Evolutionary conservation across 1,284 basidiomycete genomes (phyloP).

Genomic region (Austroboletus novae-zelandiae): DNA sequence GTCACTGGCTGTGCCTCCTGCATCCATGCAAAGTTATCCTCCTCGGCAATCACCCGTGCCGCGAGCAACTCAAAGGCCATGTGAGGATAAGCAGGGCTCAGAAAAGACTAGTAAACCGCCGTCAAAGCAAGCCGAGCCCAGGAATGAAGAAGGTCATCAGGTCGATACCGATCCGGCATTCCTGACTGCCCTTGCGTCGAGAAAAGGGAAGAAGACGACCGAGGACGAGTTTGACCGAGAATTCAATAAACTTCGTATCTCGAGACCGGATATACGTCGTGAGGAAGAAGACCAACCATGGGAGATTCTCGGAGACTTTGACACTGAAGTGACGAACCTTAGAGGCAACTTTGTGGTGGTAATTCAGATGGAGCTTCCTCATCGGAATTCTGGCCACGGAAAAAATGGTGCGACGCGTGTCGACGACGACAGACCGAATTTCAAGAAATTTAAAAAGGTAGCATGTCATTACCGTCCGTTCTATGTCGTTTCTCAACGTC

Average conservation of each 20-base stretch:
- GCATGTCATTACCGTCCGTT: slow-evolving; percentile 13
- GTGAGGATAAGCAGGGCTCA: background rate
- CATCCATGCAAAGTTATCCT: background rate
- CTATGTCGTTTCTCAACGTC: background rate
- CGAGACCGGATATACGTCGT: slow-evolving; percentile 57
- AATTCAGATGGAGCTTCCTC: slow-evolving; percentile 63
- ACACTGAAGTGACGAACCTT: slow-evolving; percentile 54
- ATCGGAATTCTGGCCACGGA: slow-evolving; percentile 8
- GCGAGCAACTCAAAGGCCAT: background rate
- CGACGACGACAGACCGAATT: slow-evolving; percentile 68
- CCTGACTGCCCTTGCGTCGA: slow-evolving; percentile 71
- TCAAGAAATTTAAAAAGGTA: slow-evolving; percentile 87
- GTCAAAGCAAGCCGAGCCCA: slow-evolving; percentile 11
- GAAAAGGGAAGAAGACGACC: slow-evolving; percentile 62
- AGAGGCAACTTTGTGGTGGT: slow-evolving; percentile 87
- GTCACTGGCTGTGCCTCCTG: too few species aligned
- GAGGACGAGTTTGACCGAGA: slow-evolving; percentile 82
- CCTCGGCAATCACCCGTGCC: background rate
- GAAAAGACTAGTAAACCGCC: background rate
- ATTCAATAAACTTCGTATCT: slow-evolving; percentile 79
- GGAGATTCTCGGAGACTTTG: slow-evolving; percentile 72
- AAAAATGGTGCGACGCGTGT: slow-evolving; percentile 27
- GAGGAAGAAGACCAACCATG: slow-evolving; percentile 51
- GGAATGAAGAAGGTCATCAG: slow-evolving; percentile 9
- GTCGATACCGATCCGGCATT: slow-evolving; percentile 65